Base-by-base conservation (phyloP, 164 flowering plant species). In the Magnolia changhungtana region DNA sequence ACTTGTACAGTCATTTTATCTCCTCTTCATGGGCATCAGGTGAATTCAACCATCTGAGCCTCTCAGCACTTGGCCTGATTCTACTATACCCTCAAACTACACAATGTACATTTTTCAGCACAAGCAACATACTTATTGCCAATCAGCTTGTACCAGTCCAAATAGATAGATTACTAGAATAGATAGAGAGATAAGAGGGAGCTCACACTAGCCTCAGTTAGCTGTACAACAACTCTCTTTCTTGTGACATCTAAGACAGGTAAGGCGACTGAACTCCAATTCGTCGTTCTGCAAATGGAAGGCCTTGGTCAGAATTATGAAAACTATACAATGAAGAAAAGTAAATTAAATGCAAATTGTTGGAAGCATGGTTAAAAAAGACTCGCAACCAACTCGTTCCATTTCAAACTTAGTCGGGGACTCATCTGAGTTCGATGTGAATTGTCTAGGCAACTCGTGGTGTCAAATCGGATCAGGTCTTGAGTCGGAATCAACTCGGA, bases 161-260 rank as follows among this genome's bases (percentile, higher is more conserved):
- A 80, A 81, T 75, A 76, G 79, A 86, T 78, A 80, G 85, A 81
- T 68, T 72, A 67, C 78, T 67, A 50, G 75, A 76, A 83, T 49
- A 72, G 75, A 79, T 80, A 55, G 61, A 55, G 63, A 79, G 73
- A 78, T 74, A 72, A 55, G 81, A 80, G 76, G 79, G 78, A 72
- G 75, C 82, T 81, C 89, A 79, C 75, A 78, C 85, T 84, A 83
- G 85, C 86, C 87, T 85, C 89, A 79, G 92, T 92, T 87, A 91
- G 95, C 95, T 91, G 95, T 93, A 91, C 96, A 93, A 80, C 80
- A 79, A 80, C 84, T 80, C 79, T 75, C 78, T 78, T 80, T 79
- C 78, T 83, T 82, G 84, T 50, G 74, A 84, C 78, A 72, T 80
- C 81, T 73, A 78, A 69, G 89, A 81, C 21, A 86, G 81, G 68